Conservation (phyloP, 768 basidiomycete species). For the Auricularia heimuer region DNA sequence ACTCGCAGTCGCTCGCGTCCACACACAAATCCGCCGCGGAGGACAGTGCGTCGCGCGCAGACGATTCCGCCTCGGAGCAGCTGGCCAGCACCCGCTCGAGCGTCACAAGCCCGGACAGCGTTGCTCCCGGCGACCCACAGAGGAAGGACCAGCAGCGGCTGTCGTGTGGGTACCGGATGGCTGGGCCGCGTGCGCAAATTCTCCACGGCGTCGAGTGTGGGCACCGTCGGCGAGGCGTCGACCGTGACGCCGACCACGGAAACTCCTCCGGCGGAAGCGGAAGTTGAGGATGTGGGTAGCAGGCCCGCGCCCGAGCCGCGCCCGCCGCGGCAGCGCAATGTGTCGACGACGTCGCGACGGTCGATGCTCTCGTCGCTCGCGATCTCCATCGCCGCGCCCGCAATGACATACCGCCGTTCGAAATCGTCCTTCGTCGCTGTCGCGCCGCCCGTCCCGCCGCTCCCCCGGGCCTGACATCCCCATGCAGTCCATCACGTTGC, state of each 20-base stretch:
- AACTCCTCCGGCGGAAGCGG: neutral
- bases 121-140: neutral
- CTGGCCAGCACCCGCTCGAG: neutral
- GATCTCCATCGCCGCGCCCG: slow-evolving; percentile 2
- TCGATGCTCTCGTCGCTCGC: slow-evolving; percentile 3
- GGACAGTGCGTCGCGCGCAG: no score
- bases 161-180: neutral
- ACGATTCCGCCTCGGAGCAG: neutral
- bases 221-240: neutral
- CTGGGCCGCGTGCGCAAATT: neutral
- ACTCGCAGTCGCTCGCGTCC: neutral
- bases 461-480: neutral
- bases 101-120: neutral
- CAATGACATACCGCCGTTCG: neutral
- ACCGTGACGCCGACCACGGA: neutral
- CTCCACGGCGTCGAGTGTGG: neutral
- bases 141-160: slow-evolving; percentile 1
- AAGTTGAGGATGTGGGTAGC: no score
- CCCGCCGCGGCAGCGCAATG: neutral
- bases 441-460: no score
- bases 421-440: slow-evolving; percentile 18
- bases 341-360: neutral
- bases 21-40: neutral
- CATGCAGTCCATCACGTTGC: slow-evolving; percentile 4
- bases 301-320: no score